Evolutionary conservation across 2,329 filamentous ascomycete species (phyloP).

Genomic region (Aureobasidium leucospermi): DNA sequence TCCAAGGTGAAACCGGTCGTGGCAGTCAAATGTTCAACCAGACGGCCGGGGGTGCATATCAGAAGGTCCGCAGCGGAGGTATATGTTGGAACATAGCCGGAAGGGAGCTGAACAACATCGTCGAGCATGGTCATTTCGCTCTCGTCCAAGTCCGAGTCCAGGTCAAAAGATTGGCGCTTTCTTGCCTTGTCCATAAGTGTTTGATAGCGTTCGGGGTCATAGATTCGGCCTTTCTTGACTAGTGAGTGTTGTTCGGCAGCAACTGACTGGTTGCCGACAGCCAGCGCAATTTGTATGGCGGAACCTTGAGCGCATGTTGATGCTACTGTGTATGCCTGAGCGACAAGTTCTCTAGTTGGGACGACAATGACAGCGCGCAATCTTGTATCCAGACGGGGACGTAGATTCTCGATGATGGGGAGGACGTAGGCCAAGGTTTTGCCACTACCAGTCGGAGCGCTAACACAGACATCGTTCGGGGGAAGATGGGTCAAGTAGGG

Average conservation of each 20-base stretch:
- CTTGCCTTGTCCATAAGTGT: conserved; percentile 36
- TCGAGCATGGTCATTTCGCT: conserved; percentile 23
- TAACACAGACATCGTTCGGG: conserved; percentile 76
- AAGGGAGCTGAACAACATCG: conserved; percentile 38
- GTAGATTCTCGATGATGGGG: conserved; percentile 70
- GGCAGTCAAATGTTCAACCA: conserved; percentile 82
- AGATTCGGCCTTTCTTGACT: conserved; percentile 51
- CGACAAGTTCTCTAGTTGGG: conserved; percentile 83
- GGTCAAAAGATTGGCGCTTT: conserved; percentile 21
- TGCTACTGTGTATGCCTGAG: conserved; percentile 72
- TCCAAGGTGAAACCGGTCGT: conserved; percentile 76
- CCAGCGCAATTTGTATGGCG: conserved; percentile 69
- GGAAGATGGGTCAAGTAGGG: conserved; percentile 51
- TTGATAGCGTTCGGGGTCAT: conserved; percentile 57
- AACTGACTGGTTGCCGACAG: conserved; percentile 73
- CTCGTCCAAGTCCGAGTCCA: conserved; percentile 30
- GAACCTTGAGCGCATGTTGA: conserved; percentile 67
- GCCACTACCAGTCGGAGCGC: conserved; percentile 88
- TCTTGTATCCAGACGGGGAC: conserved; percentile 10
- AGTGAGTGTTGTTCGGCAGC: conserved; percentile 55
- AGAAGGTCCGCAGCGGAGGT: conserved; percentile 76
- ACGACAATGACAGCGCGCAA: conserved; percentile 78
- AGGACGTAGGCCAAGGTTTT: conserved; percentile 91
- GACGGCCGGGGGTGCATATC: conserved; percentile 82
- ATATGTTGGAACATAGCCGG: conserved; percentile 58